A percentile compares a stretch with the other conserved stretches of the same genome.
Conservation (phyloP, 1,284 basidiomycete species). For the Ceratobasidium papillatum region DNA sequence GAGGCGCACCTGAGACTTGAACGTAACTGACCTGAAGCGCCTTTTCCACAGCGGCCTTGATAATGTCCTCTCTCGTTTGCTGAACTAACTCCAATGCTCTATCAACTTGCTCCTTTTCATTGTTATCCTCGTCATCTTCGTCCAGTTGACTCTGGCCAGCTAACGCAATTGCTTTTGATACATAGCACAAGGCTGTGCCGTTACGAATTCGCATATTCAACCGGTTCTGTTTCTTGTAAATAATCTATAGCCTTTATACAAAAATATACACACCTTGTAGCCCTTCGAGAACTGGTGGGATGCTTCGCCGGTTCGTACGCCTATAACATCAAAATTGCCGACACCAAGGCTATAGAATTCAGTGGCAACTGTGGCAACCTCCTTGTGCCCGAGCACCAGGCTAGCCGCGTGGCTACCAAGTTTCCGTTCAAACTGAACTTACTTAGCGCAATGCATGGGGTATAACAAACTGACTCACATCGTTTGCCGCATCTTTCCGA, state of each 20-base stretch:
- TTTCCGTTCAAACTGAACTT: not conserved
- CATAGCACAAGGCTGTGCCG: too few relatives aligned
- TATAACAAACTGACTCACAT: not conserved
- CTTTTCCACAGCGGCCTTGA: not conserved
- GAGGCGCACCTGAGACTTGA: not conserved
- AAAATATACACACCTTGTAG: not conserved
- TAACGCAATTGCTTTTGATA: too few relatives aligned
- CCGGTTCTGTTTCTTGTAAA: too few relatives aligned
- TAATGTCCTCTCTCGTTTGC: not conserved
- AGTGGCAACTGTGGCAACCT: not conserved
- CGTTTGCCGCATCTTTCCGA: not conserved
- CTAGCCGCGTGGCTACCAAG: not conserved
- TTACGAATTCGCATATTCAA: too few relatives aligned
- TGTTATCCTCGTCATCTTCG: too few relatives aligned
- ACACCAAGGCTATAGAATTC: not conserved
- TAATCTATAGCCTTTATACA: not conserved
- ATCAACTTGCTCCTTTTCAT: too few relatives aligned
- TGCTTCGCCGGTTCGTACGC: not conserved
- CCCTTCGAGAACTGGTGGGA: not conserved
- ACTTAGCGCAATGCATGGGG: not conserved
- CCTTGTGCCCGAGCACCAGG: not conserved
- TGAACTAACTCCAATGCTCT: too few relatives aligned
- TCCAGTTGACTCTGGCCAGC: too few relatives aligned
- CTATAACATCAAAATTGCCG: not conserved
- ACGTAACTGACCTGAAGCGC: not conserved